phyloP scores from a whole-genome alignment of 192 early-diverging fungal genomes.

The Gorgonomyces haynaldii region DNA sequence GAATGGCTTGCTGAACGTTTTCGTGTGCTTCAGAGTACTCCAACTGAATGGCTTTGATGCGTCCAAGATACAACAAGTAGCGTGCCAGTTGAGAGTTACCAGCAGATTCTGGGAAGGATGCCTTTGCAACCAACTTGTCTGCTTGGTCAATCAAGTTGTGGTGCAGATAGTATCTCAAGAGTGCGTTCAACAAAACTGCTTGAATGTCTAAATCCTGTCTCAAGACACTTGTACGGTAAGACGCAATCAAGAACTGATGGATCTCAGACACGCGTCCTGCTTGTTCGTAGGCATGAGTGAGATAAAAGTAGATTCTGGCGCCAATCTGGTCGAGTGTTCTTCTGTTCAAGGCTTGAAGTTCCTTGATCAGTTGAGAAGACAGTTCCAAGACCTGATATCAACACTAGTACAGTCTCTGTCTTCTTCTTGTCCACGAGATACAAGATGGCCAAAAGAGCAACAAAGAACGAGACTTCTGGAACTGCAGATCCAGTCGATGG shows the following conservation, averaged over 20 bases:
- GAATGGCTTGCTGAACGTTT: slow-evolving; percentile 82
- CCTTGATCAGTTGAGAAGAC: slow-evolving; percentile 54
- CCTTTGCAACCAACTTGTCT: slow-evolving; percentile 89
- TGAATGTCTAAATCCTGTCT: slow-evolving; percentile 83
- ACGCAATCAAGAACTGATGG: slow-evolving; percentile 67
- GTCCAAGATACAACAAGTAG: slow-evolving; percentile 92
- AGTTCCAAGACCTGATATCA: slow-evolving; percentile 57
- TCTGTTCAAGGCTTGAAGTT: slow-evolving; percentile 62
- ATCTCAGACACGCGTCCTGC: slow-evolving; percentile 56
- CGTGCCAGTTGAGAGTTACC: slow-evolving; percentile 88
- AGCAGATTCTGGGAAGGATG: slow-evolving; percentile 74
- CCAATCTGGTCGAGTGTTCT: slow-evolving; percentile 82
- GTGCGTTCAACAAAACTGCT: slow-evolving; percentile 68
- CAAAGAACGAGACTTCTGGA: slow-evolving; percentile 7
- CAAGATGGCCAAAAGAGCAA: background rate
- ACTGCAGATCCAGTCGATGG: background rate
- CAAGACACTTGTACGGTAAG: slow-evolving; percentile 84
- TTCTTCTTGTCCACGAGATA: slow-evolving; percentile 32
- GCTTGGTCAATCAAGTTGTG: slow-evolving; percentile 97
- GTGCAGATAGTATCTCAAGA: slow-evolving; percentile 86
- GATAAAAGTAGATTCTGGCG: slow-evolving; percentile 88
- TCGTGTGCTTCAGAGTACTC: slow-evolving; percentile 89
- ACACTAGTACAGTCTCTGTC: slow-evolving; percentile 51
- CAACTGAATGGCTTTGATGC: slow-evolving; percentile 95
- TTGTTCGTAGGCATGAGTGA: slow-evolving; percentile 82